These are phyloP conservation scores for Clarireedia paspali DNA, from an alignment of 2,329 filamentous ascomycete species.

Conservation along the genomic window DNA sequence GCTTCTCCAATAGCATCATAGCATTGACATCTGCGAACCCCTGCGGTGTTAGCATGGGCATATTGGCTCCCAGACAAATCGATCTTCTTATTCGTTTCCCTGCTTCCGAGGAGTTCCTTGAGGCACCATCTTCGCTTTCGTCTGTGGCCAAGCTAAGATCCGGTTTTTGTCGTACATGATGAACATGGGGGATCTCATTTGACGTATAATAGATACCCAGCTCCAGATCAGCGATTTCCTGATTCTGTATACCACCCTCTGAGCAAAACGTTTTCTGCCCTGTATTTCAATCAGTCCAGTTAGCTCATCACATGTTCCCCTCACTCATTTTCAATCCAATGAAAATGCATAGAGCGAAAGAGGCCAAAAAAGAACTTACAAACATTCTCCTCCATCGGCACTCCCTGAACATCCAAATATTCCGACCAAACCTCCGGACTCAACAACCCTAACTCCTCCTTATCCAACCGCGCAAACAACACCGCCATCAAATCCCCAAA, in stretches of 20 bases:
- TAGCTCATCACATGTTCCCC: background rate
- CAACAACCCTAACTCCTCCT: conserved; percentile 17
- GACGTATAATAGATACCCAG: conserved; percentile 18
- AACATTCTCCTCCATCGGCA: conserved; percentile 13
- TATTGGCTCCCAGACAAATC: conserved; percentile 18
- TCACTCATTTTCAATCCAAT: background rate
- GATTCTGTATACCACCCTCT: conserved; percentile 11
- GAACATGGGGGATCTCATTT: conserved; percentile 16
- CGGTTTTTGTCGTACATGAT: background rate
- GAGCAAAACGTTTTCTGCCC: conserved; percentile 17
- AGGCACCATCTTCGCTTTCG: background rate
- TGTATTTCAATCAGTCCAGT: conserved; percentile 1
- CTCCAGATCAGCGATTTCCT: conserved; percentile 21
- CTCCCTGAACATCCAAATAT: conserved; percentile 20
- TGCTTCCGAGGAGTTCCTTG: background rate
- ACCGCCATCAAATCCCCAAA: conserved; percentile 22
- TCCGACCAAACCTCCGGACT: conserved; percentile 19
- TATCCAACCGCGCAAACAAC: conserved; percentile 21
- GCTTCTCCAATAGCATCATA: conserved; percentile 17
- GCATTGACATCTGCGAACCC: conserved; percentile 47
- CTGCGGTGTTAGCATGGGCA: conserved; percentile 46
- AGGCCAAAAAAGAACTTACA: conserved; percentile 14
- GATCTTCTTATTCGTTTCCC: conserved; percentile 13
- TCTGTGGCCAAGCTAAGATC: background rate
- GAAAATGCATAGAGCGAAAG: background rate